These are phyloP conservation scores for Climacium dendroides DNA, from an alignment of 225 moss, liverwort and hornwort species.

Conservation along the genomic window DNA sequence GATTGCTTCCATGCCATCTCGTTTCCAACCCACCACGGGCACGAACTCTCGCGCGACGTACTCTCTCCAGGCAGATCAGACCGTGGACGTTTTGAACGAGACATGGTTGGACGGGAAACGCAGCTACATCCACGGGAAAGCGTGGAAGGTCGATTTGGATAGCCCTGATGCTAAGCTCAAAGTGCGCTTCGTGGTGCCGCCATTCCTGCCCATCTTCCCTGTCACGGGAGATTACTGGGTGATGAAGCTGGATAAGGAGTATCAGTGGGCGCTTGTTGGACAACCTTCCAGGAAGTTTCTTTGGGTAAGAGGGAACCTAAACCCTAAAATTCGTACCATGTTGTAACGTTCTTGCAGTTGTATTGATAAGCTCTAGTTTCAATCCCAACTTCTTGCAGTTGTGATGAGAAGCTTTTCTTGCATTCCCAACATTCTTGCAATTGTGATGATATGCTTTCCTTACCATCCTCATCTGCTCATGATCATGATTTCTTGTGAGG, in stretches of 20 bases:
- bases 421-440: neutral
- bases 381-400: neutral
- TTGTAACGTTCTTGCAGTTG: neutral
- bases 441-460: neutral
- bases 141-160: slow-evolving; percentile 53
- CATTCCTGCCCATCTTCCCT: slow-evolving; percentile 56
- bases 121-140: slow-evolving; percentile 47
- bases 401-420: neutral
- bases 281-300: slow-evolving; percentile 62
- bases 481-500: neutral
- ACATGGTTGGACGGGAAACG: slow-evolving; percentile 54
- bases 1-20: slow-evolving; percentile 53
- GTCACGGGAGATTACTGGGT: slow-evolving; percentile 87
- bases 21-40: slow-evolving; percentile 52
- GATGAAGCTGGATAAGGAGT: slow-evolving; percentile 50
- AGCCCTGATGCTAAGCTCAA: slow-evolving; percentile 54
- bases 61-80: slow-evolving; percentile 48
- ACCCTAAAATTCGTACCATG: neutral
- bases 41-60: slow-evolving; percentile 70
- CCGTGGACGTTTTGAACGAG: slow-evolving; percentile 63
- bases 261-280: slow-evolving; percentile 69
- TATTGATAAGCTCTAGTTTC: neutral
- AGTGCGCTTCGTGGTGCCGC: slow-evolving; percentile 73
- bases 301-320: slow-evolving; percentile 38
- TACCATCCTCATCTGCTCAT: neutral